Percentiles rank a stretch among this genome's conserved stretches.
Conservation (phyloP, 345 rosid species). For the Corymbia maculata region DNA sequence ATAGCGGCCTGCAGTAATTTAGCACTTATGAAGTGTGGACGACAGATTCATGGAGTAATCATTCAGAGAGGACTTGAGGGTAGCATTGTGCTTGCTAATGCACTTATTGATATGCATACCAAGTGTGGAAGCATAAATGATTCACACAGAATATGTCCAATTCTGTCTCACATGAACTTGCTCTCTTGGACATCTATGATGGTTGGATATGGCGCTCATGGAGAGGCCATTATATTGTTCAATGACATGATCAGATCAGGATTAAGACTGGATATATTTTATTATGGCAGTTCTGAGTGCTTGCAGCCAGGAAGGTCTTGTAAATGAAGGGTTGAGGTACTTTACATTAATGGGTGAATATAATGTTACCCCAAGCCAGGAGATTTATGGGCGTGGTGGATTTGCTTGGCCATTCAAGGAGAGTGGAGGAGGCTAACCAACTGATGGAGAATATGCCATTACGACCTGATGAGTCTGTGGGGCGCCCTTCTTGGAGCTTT, state of each 20-base stretch:
- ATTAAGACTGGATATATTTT: slow-evolving; percentile 61
- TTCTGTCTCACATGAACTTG: slow-evolving; percentile 29
- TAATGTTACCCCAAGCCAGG: slow-evolving; percentile 36
- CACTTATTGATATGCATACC: slow-evolving; percentile 78
- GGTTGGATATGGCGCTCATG: slow-evolving; percentile 79
- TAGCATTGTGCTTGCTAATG: slow-evolving; percentile 49
- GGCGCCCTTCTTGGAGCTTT: slow-evolving; percentile 72
- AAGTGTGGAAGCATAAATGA: slow-evolving; percentile 59
- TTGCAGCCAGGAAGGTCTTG: slow-evolving; percentile 72
- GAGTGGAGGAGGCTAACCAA: slow-evolving; percentile 64
- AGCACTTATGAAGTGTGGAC: slow-evolving; percentile 50
- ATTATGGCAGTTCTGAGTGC: slow-evolving; percentile 72
- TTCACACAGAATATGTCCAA: slow-evolving; percentile 37
- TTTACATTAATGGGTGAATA: slow-evolving; percentile 44
- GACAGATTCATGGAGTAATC: slow-evolving; percentile 70
- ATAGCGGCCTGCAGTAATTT: slow-evolving; percentile 65
- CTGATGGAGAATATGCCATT: slow-evolving; percentile 64
- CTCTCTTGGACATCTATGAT: slow-evolving; percentile 94
- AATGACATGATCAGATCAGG: slow-evolving; percentile 68
- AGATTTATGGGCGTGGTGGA: slow-evolving; percentile 75
- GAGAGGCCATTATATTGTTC: slow-evolving; percentile 64
- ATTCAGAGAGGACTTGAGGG: slow-evolving; percentile 41
- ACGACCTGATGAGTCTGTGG: slow-evolving; percentile 67
- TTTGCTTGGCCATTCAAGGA: slow-evolving; percentile 80
- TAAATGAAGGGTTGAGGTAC: slow-evolving; percentile 64